Conservation (phyloP, 2,329 filamentous ascomycete species). For the Esteya vermicola region DNA sequence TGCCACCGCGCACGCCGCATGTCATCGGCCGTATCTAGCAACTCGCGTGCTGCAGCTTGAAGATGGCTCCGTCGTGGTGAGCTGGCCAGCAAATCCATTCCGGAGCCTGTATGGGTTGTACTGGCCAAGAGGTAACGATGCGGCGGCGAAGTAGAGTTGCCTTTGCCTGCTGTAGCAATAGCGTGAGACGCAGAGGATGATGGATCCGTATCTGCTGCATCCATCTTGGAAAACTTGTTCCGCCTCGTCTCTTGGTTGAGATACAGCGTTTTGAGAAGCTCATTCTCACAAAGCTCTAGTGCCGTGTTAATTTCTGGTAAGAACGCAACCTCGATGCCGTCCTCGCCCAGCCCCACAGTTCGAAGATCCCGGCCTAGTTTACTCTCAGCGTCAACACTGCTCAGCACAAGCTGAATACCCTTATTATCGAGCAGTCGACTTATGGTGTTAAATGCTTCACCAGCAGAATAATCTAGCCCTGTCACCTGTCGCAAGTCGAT, state of each 20-base stretch:
- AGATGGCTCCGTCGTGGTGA: conserved; percentile 72
- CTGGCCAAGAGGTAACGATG: conserved; percentile 27
- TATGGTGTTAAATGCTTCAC: conserved; percentile 87
- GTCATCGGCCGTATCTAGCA: conserved; percentile 52
- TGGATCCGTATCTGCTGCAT: neutral
- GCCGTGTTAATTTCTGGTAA: conserved; percentile 87
- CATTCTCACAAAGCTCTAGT: conserved; percentile 88
- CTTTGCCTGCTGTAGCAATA: too few relatives aligned
- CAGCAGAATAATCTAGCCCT: conserved; percentile 89
- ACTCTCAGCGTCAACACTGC: conserved; percentile 62
- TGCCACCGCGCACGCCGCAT: conserved; percentile 57
- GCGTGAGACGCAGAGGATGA: neutral
- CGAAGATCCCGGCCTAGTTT: conserved; percentile 65
- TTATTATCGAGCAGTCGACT: conserved; percentile 68
- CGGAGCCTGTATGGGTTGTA: conserved; percentile 16
- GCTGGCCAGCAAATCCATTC: conserved; percentile 40
- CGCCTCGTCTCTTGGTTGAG: conserved; percentile 48
- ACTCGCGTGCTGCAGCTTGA: conserved; percentile 61
- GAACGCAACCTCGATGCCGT: conserved; percentile 60
- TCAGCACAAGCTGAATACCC: conserved; percentile 68
- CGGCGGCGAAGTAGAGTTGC: too few relatives aligned
- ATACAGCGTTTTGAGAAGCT: conserved; percentile 72
- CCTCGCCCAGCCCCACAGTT: conserved; percentile 68
- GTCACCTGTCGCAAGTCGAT: conserved; percentile 82
- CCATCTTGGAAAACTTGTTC: neutral